Percentiles rank a stretch among this genome's conserved stretches.
Evolutionary conservation across 2,329 filamentous ascomycete species (phyloP).

Genomic region (Fusarium dlaminii): DNA sequence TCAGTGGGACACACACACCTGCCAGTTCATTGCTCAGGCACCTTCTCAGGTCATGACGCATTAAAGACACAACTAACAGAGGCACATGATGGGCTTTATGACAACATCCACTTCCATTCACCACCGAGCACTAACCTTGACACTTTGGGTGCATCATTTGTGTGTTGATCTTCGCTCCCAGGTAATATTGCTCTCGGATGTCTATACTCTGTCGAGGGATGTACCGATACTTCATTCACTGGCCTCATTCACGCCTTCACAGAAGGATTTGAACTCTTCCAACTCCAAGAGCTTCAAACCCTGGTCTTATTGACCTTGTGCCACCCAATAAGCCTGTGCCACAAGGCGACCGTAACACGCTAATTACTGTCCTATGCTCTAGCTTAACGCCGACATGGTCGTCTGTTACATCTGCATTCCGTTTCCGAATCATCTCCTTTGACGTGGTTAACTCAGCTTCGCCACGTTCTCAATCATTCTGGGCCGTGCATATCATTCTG

Average conservation of each 20-base stretch:
- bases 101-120: conserved; percentile 21
- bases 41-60: conserved; percentile 34
- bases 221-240: conserved; percentile 7
- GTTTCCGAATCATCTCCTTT: conserved; percentile 32
- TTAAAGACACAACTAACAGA: conserved; percentile 22
- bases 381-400: conserved; percentile 16
- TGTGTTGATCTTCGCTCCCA: neutral
- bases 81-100: conserved; percentile 30
- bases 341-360: conserved; percentile 37
- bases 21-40: conserved; percentile 21
- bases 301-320: conserved; percentile 20
- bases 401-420: conserved; percentile 23
- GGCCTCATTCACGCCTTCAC: conserved; percentile 23
- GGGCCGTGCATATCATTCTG: neutral
- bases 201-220: conserved; percentile 6
- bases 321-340: conserved; percentile 44
- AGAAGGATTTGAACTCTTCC: conserved; percentile 11
- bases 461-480: conserved; percentile 4
- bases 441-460: conserved; percentile 22
- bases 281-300: conserved; percentile 25
- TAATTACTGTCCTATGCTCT: conserved; percentile 24
- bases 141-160: neutral
- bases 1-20: neutral
- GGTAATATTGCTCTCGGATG: neutral
- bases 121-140: neutral